Percentiles rank a stretch among this genome's conserved stretches.
phyloP scores from a whole-genome alignment of 1,284 basidiomycete species.

The Naganishia albida region DNA sequence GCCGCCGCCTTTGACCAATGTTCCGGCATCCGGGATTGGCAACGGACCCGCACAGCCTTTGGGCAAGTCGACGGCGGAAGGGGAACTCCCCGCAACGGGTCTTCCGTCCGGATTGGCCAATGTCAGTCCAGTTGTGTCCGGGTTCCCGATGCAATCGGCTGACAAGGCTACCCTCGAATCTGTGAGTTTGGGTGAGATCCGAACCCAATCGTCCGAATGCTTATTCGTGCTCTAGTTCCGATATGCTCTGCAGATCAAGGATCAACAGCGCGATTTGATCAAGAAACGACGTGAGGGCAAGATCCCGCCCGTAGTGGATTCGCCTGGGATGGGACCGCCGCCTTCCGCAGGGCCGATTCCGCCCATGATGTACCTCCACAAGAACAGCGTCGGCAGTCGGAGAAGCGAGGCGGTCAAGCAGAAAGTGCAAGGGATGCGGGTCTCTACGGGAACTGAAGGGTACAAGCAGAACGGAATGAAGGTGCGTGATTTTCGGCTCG shows the following conservation, averaged over 20 bases:
- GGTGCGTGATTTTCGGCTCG: slow-evolving; percentile 1
- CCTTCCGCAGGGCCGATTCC: slow-evolving; percentile 31
- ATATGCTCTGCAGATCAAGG: slow-evolving; percentile 31
- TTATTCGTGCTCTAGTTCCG: slow-evolving; percentile 28
- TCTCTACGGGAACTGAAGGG: slow-evolving; percentile 23
- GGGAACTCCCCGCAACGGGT: background rate
- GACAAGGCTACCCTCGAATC: slow-evolving; percentile 33
- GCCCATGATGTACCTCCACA: slow-evolving; percentile 25
- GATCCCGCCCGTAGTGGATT: slow-evolving; percentile 17
- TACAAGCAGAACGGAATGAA: slow-evolving; percentile 18
- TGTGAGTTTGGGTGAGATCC: slow-evolving; percentile 13
- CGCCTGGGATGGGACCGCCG: slow-evolving; percentile 33
- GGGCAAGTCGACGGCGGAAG: background rate
- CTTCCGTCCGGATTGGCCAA: slow-evolving; percentile 19
- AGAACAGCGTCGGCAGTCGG: slow-evolving; percentile 26
- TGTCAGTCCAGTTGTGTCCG: slow-evolving; percentile 35
- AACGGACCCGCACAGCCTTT: background rate
- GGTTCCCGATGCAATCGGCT: slow-evolving; percentile 35
- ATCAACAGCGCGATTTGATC: slow-evolving; percentile 33
- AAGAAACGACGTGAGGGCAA: slow-evolving; percentile 26
- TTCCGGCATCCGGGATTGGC: background rate
- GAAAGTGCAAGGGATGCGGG: slow-evolving; percentile 31
- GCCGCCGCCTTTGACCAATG: slow-evolving; percentile 10
- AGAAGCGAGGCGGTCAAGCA: slow-evolving; percentile 32
- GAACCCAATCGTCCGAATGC: background rate